Percentiles rank a stretch among this genome's conserved stretches.
Conservation (phyloP, 345 rosid genomes). For the Populus pruinosa region DNA sequence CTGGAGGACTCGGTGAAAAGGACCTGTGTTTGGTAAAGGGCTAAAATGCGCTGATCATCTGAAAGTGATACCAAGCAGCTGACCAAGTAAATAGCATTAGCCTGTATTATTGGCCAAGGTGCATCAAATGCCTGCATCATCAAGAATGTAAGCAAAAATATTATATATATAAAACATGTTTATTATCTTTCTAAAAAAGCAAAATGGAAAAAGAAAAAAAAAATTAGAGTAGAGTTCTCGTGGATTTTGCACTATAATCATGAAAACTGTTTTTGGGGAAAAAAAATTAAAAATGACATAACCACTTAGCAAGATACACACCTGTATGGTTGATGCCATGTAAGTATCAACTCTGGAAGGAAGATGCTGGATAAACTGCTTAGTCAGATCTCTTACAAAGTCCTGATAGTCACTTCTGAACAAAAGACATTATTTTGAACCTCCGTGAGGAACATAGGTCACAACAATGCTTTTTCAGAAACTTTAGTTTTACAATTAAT, state of each 20-base stretch:
- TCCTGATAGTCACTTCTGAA: slow-evolving; percentile 71
- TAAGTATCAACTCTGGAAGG: slow-evolving; percentile 68
- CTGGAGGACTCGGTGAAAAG: slow-evolving; percentile 1
- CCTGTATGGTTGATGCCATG: slow-evolving; percentile 86
- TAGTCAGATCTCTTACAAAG: slow-evolving; percentile 73
- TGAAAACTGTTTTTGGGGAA: no score
- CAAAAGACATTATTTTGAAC: slow-evolving; percentile 4
- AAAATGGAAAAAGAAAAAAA: not conserved
- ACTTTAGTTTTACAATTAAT: slow-evolving; percentile 3
- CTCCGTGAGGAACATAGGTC: slow-evolving; percentile 7
- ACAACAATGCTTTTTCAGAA: not conserved
- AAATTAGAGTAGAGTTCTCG: not conserved
- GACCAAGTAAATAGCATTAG: slow-evolving; percentile 84
- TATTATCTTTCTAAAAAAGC: not conserved
- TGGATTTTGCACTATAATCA: not conserved
- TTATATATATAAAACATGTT: no score
- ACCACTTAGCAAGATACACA: slow-evolving; percentile 22
- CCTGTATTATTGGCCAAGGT: slow-evolving; percentile 87
- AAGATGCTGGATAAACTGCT: slow-evolving; percentile 54
- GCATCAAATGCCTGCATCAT: slow-evolving; percentile 84
- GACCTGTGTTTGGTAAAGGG: slow-evolving; percentile 76
- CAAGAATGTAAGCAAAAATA: slow-evolving; percentile 6
- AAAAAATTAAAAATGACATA: no score
- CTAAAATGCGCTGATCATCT: slow-evolving; percentile 69
- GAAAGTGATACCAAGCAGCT: slow-evolving; percentile 76